phyloP scores from a whole-genome alignment of 176 grass and related monocot species.

The barley (Hordeum vulgare) region DNA sequence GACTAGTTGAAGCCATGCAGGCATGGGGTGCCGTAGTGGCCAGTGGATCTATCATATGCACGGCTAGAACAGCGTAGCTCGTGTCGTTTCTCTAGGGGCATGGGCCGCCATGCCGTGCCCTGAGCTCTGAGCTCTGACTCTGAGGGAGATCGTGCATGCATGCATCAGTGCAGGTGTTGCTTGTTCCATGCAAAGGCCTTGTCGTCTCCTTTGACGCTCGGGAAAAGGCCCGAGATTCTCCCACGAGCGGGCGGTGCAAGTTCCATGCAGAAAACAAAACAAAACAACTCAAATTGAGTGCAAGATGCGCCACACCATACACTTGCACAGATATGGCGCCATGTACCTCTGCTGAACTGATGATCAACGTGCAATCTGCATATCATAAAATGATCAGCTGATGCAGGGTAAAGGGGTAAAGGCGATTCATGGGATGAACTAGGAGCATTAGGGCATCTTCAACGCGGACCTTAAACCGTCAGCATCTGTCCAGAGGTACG shows the following conservation, averaged over 20 bases:
- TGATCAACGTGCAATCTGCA: no score
- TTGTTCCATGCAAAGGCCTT: conserved; percentile 24
- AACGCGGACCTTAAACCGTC: no score
- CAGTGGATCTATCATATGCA: neutral
- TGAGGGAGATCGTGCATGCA: conserved; percentile 13
- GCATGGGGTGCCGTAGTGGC: neutral
- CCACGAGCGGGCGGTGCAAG: neutral
- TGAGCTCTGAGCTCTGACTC: conserved; percentile 24
- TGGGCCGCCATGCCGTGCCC: conserved; percentile 33
- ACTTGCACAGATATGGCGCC: no score
- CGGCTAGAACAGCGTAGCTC: neutral
- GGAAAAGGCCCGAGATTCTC: conserved; percentile 25
- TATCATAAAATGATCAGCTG: no score
- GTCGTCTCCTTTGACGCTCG: conserved; percentile 25
- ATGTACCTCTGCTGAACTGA: no score
- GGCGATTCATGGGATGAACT: no score
- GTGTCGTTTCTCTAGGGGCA: conserved; percentile 19
- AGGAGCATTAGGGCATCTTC: no score
- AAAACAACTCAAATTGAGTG: neutral
- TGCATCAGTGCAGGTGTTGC: neutral
- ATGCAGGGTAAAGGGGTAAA: no score
- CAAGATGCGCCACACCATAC: neutral
- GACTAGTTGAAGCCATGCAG: neutral
- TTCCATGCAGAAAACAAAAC: neutral
- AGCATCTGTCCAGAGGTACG: no score